Evolutionary conservation across 306 rosid species (phyloP), one percentile per base, ranked within the genome.

Genomic region (Dicorynia guianensis): DNA sequence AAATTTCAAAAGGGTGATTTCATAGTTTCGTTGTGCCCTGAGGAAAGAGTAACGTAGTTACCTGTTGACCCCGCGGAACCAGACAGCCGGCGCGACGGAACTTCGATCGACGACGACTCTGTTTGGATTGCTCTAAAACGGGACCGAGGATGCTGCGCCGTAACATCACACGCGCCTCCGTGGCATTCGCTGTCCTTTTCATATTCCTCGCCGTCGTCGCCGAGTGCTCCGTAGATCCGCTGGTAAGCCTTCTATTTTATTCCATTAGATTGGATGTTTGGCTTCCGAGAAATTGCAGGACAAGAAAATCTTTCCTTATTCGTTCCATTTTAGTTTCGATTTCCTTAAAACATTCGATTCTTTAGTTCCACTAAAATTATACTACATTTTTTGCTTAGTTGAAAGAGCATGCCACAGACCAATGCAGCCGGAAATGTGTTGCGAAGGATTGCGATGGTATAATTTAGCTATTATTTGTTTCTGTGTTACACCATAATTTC

Each of bases 351-450:
- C 30, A 1, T 25, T 25, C 30, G 30, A 25, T 25, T 25, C 30
- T 25, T 25, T 25, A 25, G 30, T 25, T 25, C 30, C 30, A 25
- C 2, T 2, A 25, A 25, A 25, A 25, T 25, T 25, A 25, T 25
- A 25, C 30, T 25, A 25, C 30, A 1, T 25, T 25, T 25, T 25
- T 25, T 25, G 30, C 30, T 25, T 25, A 25, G 30, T 25, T 25
- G 30, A 25, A 25, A 25, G 30, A 25, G 30, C 84, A 89, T 93
- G 71, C 13, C 19, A 71, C 30, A 25, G 30, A 2, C 30, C 30
- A 25, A 8, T 93, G 98, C 76, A 93, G 98, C 90, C 83, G 56
- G 73, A 63, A 10, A 54, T 93, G 98, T 69, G 84, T 86, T 12
- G 88, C 85, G 0, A 62, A 79, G 79, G 79, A 86, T 11, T 94